Percentiles rank a stretch among this genome's conserved stretches.
Evolutionary conservation across 2,329 filamentous ascomycete species (phyloP).

Genomic region (Grosmannia serpens): DNA sequence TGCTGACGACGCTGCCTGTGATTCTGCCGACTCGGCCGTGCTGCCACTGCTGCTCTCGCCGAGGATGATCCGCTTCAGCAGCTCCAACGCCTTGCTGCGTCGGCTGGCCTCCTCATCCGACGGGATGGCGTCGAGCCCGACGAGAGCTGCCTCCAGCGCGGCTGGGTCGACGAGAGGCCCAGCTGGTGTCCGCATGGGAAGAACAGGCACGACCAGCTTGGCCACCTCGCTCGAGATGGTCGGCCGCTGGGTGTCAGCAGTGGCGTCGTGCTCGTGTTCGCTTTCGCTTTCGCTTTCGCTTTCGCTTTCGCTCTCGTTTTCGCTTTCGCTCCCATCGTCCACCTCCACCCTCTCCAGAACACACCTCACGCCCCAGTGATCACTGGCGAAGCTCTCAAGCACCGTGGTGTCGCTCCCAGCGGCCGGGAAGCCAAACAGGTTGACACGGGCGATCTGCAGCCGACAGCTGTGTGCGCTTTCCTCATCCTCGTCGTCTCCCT

Average conservation of each 20-base stretch:
- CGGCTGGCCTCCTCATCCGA: slow-evolving; percentile 26
- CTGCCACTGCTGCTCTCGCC: background rate
- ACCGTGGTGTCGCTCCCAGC: slow-evolving; percentile 6
- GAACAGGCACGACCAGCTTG: slow-evolving; percentile 22
- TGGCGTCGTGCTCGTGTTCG: background rate
- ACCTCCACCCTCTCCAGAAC: slow-evolving; percentile 19
- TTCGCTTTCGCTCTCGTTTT: background rate
- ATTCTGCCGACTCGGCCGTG: background rate
- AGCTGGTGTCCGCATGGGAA: slow-evolving; percentile 17
- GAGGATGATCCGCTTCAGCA: slow-evolving; percentile 5
- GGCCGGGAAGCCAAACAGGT: slow-evolving; percentile 41
- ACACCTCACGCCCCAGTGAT: slow-evolving; percentile 48
- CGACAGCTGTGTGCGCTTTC: slow-evolving; percentile 15
- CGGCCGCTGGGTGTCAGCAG: background rate
- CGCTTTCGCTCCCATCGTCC: background rate
- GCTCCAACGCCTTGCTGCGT: slow-evolving; percentile 9
- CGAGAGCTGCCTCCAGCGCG: slow-evolving; percentile 27
- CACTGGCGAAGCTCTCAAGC: slow-evolving; percentile 29
- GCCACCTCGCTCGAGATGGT: slow-evolving; percentile 10
- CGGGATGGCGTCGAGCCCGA: slow-evolving; percentile 31
- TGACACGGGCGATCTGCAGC: slow-evolving; percentile 35
- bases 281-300: background rate
- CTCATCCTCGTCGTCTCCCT: background rate
- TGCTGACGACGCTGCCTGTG: background rate
- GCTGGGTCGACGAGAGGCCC: slow-evolving; percentile 19